Conservation (phyloP, 2,329 filamentous ascomycete genomes). For the Ophiostoma piceae region DNA sequence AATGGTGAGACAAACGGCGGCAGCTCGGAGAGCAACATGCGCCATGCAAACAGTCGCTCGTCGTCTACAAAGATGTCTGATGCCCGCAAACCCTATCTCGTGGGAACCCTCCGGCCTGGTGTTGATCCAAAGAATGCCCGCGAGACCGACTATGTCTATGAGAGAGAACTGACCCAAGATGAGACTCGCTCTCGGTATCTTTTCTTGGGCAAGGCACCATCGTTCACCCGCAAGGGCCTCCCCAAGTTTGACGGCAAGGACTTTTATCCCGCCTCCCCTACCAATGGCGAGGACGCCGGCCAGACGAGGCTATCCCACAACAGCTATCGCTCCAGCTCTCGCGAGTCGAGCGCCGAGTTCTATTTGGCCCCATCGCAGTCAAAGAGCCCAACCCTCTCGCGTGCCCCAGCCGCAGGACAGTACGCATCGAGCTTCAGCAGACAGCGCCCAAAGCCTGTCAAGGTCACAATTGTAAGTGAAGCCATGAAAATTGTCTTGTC, state of each 20-base stretch:
- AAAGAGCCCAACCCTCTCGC: neutral
- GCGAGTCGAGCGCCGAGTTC: neutral
- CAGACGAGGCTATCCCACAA: neutral
- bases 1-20: neutral
- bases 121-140: slow-evolving; percentile 39
- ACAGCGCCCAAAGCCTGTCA: slow-evolving; percentile 22
- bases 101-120: slow-evolving; percentile 47
- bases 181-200: slow-evolving; percentile 55
- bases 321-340: neutral
- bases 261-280: slow-evolving; percentile 55
- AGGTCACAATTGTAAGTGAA: slow-evolving; percentile 26
- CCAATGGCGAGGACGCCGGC: neutral
- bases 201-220: slow-evolving; percentile 56
- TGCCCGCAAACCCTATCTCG: slow-evolving; percentile 46
- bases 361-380: neutral
- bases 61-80: slow-evolving; percentile 22
- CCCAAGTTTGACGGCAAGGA: slow-evolving; percentile 62
- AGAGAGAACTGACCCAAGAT: slow-evolving; percentile 52
- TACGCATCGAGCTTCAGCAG: slow-evolving; percentile 16
- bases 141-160: slow-evolving; percentile 50
- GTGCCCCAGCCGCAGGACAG: neutral
- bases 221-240: slow-evolving; percentile 46
- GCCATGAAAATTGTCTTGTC: neutral
- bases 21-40: neutral
- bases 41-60: slow-evolving; percentile 12